These are phyloP conservation scores for Aspergillus niger DNA, from an alignment of 2,329 filamentous ascomycete genomes.

Conservation along the genomic window DNA sequence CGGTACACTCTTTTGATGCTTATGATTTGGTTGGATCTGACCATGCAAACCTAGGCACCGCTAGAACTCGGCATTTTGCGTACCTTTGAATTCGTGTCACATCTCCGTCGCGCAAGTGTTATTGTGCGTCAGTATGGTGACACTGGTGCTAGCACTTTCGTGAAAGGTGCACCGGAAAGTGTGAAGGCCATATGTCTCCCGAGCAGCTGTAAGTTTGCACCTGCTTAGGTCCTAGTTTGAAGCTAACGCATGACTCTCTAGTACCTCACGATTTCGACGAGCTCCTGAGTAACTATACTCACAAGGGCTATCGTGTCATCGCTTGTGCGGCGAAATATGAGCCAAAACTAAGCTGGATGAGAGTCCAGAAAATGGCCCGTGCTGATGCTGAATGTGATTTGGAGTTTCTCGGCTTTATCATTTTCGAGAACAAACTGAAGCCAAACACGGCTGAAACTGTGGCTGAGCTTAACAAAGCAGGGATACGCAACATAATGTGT, in stretches of 20 bases:
- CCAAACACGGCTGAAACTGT: slow-evolving; percentile 79
- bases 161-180: slow-evolving; percentile 95
- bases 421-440: slow-evolving; percentile 98
- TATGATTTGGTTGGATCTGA: not conserved
- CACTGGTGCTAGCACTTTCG: slow-evolving; percentile 81
- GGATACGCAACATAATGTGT: slow-evolving; percentile 91
- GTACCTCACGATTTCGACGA: slow-evolving; percentile 90
- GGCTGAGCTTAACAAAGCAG: slow-evolving; percentile 76
- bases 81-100: slow-evolving; percentile 91
- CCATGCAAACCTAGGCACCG: slow-evolving; percentile 37
- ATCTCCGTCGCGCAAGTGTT: slow-evolving; percentile 88
- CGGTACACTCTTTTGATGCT: slow-evolving; percentile 11
- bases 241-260: slow-evolving; percentile 32
- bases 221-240: not conserved
- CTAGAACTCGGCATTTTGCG: slow-evolving; percentile 90
- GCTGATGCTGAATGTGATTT: slow-evolving; percentile 80
- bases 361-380: slow-evolving; percentile 90
- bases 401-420: slow-evolving; percentile 91
- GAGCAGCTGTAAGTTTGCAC: slow-evolving; percentile 66
- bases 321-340: slow-evolving; percentile 90
- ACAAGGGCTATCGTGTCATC: slow-evolving; percentile 94
- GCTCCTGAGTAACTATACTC: slow-evolving; percentile 84
- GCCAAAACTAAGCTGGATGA: slow-evolving; percentile 86
- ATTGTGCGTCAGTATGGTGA: slow-evolving; percentile 86
- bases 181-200: slow-evolving; percentile 90